Conservation (phyloP, 306 rosid genomes). For the Casuarina cunninghamiana region DNA sequence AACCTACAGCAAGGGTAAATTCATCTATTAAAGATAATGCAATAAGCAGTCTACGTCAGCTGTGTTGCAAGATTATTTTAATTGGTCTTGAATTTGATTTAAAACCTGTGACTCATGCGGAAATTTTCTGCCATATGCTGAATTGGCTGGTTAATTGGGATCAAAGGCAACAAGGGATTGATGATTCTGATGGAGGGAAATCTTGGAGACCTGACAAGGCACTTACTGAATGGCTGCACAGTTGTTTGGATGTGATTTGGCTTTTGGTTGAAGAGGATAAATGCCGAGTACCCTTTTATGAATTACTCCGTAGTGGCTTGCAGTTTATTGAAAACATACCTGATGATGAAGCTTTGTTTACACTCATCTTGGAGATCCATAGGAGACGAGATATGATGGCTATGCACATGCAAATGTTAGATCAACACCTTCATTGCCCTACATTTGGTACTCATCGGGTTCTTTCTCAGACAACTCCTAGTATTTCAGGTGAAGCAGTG, state of each 20-base stretch:
- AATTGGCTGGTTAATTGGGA: slow-evolving; percentile 98
- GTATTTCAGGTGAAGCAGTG: slow-evolving; percentile 60
- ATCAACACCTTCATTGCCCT: slow-evolving; percentile 98
- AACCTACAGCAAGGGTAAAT: slow-evolving; percentile 49
- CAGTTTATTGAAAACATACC: slow-evolving; percentile 94
- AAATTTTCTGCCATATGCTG: slow-evolving; percentile 82
- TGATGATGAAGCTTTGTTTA: slow-evolving; percentile 89
- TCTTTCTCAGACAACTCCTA: slow-evolving; percentile 66
- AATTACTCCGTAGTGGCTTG: slow-evolving; percentile 85
- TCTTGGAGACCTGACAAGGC: slow-evolving; percentile 86
- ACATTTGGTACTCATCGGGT: slow-evolving; percentile 89
- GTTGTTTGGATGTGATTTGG: slow-evolving; percentile 99
- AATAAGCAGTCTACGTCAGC: slow-evolving; percentile 90
- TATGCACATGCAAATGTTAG: slow-evolving; percentile 98
- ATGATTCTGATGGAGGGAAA: slow-evolving; percentile 59
- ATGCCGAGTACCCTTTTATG: slow-evolving; percentile 96
- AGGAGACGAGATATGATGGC: slow-evolving; percentile 99
- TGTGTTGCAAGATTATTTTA: slow-evolving; percentile 93
- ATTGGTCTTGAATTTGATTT: slow-evolving; percentile 73
- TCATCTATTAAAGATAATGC: slow-evolving; percentile 71
- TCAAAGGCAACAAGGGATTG: slow-evolving; percentile 70
- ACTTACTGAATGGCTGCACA: slow-evolving; percentile 86
- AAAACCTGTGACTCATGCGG: slow-evolving; percentile 82
- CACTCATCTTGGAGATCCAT: slow-evolving; percentile 93
- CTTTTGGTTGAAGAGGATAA: slow-evolving; percentile 89